A percentile compares a stretch with the other conserved stretches of the same genome.
Conservation (phyloP, 2,329 filamentous ascomycete species). For the Xylaria sp. region DNA sequence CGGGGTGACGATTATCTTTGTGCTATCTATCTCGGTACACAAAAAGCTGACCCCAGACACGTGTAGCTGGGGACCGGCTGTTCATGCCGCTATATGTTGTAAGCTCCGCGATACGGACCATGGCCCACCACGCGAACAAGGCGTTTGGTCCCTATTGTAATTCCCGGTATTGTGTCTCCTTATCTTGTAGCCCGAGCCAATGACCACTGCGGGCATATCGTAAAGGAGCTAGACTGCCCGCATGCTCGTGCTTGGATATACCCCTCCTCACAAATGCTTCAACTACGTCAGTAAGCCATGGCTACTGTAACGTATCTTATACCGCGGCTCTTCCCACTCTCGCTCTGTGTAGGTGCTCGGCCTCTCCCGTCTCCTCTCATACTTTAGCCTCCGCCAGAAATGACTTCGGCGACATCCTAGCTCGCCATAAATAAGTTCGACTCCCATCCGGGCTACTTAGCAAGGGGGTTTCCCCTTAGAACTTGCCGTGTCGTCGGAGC, state of each 20-base stretch:
- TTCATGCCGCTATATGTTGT: conserved; percentile 8
- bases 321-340: conserved; percentile 14
- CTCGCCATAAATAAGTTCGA: background rate
- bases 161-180: conserved; percentile 25
- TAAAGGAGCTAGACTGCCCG: conserved; percentile 16
- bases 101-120: background rate
- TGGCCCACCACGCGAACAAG: conserved; percentile 11
- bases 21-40: conserved; percentile 13
- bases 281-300: background rate
- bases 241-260: conserved; percentile 16
- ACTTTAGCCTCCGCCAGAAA: background rate
- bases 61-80: background rate
- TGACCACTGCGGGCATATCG: conserved; percentile 5
- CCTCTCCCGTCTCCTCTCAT: conserved; percentile 7
- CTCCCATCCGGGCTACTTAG: conserved; percentile 5
- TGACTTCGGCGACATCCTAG: conserved; percentile 17
- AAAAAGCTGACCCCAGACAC: conserved; percentile 6
- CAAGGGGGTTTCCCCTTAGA: background rate
- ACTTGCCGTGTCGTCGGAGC: background rate
- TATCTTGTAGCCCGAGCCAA: conserved; percentile 24
- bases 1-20: background rate
- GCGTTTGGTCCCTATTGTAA: conserved; percentile 7
- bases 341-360: conserved; percentile 4
- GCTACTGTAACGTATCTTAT: background rate
- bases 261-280: background rate